These are phyloP conservation scores for Cryphonectria japonica DNA, from an alignment of 2,329 filamentous ascomycete species.

Conservation along the genomic window DNA sequence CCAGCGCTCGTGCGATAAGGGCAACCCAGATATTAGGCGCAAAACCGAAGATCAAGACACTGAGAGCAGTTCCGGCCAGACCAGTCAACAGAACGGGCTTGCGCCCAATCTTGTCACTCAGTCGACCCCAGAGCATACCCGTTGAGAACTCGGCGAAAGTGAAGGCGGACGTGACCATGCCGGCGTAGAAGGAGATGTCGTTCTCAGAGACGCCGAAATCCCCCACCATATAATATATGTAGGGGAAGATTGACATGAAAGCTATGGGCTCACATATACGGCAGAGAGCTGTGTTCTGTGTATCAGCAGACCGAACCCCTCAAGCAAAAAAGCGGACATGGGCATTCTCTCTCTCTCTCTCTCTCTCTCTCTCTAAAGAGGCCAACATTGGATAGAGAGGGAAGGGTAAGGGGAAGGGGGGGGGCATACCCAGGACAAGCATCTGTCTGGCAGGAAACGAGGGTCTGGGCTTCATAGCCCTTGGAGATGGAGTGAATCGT, in stretches of 20 bases:
- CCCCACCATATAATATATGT: conserved; percentile 96
- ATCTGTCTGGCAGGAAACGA: conserved; percentile 51
- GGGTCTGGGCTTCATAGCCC: conserved; percentile 36
- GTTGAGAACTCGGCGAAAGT: conserved; percentile 95
- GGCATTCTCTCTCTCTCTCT: too few relatives aligned
- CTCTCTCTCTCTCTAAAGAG: not conserved
- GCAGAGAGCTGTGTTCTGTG: conserved; percentile 70
- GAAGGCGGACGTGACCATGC: conserved; percentile 95
- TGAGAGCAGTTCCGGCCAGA: conserved; percentile 87
- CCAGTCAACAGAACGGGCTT: conserved; percentile 91
- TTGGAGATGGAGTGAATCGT: conserved; percentile 16
- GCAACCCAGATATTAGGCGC: conserved; percentile 80
- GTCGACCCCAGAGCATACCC: conserved; percentile 87
- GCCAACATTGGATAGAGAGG: not conserved
- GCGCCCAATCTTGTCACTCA: conserved; percentile 89
- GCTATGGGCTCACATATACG: conserved; percentile 98
- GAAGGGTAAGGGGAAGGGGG: too few relatives aligned
- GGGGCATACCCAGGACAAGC: conserved; percentile 54
- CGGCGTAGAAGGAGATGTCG: conserved; percentile 88
- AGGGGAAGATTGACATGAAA: conserved; percentile 99
- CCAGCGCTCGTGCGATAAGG: conserved; percentile 83
- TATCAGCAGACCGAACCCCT: conserved; percentile 22
- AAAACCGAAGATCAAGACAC: conserved; percentile 92
- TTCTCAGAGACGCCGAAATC: conserved; percentile 85
- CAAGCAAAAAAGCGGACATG: too few relatives aligned